These are phyloP conservation scores for Trichoderma virens DNA, from an alignment of 495 filamentous ascomycete genomes.

Conservation along the genomic window DNA sequence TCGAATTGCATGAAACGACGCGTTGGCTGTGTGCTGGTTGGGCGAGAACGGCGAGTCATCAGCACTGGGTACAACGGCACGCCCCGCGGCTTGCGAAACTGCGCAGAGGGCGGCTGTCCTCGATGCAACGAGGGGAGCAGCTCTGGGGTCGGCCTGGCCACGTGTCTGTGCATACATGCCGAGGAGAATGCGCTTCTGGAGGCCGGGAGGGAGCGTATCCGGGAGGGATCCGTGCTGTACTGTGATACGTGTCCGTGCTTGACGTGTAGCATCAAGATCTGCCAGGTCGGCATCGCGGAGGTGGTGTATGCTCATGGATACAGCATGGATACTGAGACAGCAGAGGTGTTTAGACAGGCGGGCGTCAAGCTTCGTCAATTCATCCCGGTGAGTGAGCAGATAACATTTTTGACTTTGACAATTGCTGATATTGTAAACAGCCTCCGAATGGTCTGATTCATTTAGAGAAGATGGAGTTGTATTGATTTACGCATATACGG, in stretches of 20 bases:
- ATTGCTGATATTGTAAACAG: constrained; percentile 19
- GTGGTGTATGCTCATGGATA: constrained; percentile 92
- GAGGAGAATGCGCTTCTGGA: constrained; percentile 96
- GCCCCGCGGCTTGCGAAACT: constrained; percentile 76
- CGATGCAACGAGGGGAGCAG: constrained; percentile 68
- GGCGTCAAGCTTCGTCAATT: constrained; percentile 77
- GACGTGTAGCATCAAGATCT: constrained; percentile 98
- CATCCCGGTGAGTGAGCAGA: constrained; percentile 53
- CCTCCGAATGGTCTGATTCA: constrained; percentile 47
- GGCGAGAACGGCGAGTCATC: constrained; percentile 74
- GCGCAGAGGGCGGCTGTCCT: constrained; percentile 85
- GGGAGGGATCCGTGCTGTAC: constrained; percentile 73
- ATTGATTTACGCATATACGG: constrained; percentile 5
- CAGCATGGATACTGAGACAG: constrained; percentile 83
- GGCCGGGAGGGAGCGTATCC: constrained; percentile 83
- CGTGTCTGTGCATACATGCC: constrained; percentile 90
- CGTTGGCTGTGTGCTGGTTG: constrained; percentile 89
- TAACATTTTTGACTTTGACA: background rate
- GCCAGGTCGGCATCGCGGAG: constrained; percentile 88
- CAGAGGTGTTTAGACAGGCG: constrained; percentile 66
- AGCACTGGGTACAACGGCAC: constrained; percentile 98
- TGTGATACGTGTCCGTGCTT: constrained; percentile 96
- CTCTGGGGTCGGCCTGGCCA: constrained; percentile 65
- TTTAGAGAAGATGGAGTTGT: constrained; percentile 38
- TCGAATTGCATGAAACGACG: constrained; percentile 98